phyloP scores from a whole-genome alignment of 257 asterid genomes.

The Ehretia macrophylla region DNA sequence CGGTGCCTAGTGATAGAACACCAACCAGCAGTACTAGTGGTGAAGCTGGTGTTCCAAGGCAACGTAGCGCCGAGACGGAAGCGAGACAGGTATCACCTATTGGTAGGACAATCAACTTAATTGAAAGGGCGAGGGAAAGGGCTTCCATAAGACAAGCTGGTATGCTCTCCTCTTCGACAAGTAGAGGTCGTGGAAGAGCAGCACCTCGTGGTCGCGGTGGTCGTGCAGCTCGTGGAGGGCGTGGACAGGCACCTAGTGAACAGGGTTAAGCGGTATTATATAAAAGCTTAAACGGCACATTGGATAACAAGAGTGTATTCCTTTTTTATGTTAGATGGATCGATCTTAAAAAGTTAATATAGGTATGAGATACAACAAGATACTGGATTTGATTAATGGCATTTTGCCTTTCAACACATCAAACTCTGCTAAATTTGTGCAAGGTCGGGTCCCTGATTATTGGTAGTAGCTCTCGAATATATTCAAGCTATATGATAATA shows the following conservation, averaged over 20 bases:
- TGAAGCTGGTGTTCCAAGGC: constrained; percentile 41
- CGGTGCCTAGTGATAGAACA: constrained; percentile 24
- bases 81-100: constrained; percentile 27
- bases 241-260: constrained; percentile 45
- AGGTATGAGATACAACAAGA: too few relatives aligned
- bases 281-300: too few relatives aligned
- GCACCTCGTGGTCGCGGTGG: constrained; percentile 52
- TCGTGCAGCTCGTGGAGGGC: constrained; percentile 61
- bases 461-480: too few relatives aligned
- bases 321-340: too few relatives aligned
- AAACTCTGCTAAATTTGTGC: too few relatives aligned
- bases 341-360: too few relatives aligned
- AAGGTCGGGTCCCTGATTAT: too few relatives aligned
- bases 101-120: constrained; percentile 55
- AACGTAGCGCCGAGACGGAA: constrained; percentile 33
- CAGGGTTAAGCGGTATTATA: too few relatives aligned
- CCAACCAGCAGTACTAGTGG: constrained; percentile 32
- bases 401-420: too few relatives aligned
- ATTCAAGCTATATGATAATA: too few relatives aligned
- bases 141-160: constrained; percentile 53
- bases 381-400: too few relatives aligned
- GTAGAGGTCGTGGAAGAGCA: constrained; percentile 62
- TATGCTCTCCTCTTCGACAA: constrained; percentile 24
- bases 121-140: constrained; percentile 61
- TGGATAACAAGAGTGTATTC: too few relatives aligned